Evolutionary conservation across 1,284 basidiomycete species (phyloP).

Genomic region (Inonotus hispidus): DNA sequence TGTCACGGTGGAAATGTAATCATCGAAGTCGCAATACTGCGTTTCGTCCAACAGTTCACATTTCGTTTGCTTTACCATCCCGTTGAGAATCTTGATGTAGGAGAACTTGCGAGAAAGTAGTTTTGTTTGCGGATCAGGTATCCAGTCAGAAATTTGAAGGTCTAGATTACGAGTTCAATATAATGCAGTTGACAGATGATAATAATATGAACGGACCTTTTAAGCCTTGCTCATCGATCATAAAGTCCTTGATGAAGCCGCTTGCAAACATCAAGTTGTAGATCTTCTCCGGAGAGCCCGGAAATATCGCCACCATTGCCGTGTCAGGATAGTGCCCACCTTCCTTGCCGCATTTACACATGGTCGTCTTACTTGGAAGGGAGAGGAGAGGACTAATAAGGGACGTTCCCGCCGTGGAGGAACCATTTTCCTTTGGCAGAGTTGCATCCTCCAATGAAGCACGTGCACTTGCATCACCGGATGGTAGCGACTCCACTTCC

Average conservation of each 20-base stretch:
- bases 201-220: slow-evolving; percentile 50
- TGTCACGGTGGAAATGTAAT: slow-evolving; percentile 80
- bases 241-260: slow-evolving; percentile 93
- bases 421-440: slow-evolving; percentile 21
- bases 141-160: slow-evolving; percentile 90
- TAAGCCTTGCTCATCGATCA: slow-evolving; percentile 86
- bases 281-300: slow-evolving; percentile 90
- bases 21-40: slow-evolving; percentile 77
- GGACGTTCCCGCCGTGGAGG: slow-evolving; percentile 13
- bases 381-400: slow-evolving; percentile 1
- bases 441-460: slow-evolving; percentile 19
- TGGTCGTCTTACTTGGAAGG: slow-evolving; percentile 55
- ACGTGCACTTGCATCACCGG: slow-evolving; percentile 24
- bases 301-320: slow-evolving; percentile 75
- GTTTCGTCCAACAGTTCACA: slow-evolving; percentile 90
- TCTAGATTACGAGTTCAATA: slow-evolving; percentile 43
- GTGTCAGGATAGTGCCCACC: slow-evolving; percentile 71
- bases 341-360: slow-evolving; percentile 70
- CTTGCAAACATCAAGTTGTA: slow-evolving; percentile 96
- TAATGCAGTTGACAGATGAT: neutral
- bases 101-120: slow-evolving; percentile 83
- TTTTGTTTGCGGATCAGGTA: slow-evolving; percentile 55
- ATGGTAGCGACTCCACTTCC: slow-evolving; percentile 47
- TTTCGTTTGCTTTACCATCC: slow-evolving; percentile 86
- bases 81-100: slow-evolving; percentile 93